A percentile compares a stretch with the other conserved stretches of the same genome.
Evolutionary conservation across 331 rosid species (phyloP).

Genomic region (Quercus lobata): DNA sequence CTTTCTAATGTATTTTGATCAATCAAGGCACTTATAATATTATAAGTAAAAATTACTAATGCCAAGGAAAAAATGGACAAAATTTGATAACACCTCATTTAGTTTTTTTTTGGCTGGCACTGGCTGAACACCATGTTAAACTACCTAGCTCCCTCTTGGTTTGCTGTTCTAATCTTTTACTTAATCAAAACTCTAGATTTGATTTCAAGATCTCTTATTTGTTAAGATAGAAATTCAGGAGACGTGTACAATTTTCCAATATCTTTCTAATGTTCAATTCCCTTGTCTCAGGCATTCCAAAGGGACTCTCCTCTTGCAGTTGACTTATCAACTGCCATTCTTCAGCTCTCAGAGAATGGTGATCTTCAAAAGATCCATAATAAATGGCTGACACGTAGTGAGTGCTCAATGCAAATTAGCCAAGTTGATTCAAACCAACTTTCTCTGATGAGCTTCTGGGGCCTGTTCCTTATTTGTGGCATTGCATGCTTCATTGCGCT

Average conservation of each 20-base stretch:
- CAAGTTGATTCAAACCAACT: constrained; percentile 38
- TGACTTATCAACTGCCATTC: constrained; percentile 84
- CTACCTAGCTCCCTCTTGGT: background rate
- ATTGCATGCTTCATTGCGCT: constrained; percentile 51
- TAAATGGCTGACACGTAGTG: constrained; percentile 53
- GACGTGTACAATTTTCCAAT: background rate
- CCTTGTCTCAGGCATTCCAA: constrained; percentile 67
- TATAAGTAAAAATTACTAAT: background rate
- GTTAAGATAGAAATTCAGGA: background rate
- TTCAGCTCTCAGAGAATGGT: constrained; percentile 84
- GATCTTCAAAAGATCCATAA: constrained; percentile 72
- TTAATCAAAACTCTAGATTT: background rate
- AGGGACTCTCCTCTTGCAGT: constrained; percentile 91
- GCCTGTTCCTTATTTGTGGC: constrained; percentile 67
- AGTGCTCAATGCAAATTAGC: constrained; percentile 34
- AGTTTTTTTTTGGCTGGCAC: background rate
- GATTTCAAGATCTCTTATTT: background rate
- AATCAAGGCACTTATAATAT: background rate
- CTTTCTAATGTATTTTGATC: background rate
- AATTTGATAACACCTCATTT: background rate
- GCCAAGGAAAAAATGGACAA: background rate
- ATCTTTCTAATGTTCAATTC: constrained; percentile 14
- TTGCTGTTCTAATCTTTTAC: background rate
- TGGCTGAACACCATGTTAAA: background rate
- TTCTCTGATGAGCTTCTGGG: constrained; percentile 82